Evolutionary conservation across 768 basidiomycete genomes (phyloP).

Genomic region (Roridomyces roridus): DNA sequence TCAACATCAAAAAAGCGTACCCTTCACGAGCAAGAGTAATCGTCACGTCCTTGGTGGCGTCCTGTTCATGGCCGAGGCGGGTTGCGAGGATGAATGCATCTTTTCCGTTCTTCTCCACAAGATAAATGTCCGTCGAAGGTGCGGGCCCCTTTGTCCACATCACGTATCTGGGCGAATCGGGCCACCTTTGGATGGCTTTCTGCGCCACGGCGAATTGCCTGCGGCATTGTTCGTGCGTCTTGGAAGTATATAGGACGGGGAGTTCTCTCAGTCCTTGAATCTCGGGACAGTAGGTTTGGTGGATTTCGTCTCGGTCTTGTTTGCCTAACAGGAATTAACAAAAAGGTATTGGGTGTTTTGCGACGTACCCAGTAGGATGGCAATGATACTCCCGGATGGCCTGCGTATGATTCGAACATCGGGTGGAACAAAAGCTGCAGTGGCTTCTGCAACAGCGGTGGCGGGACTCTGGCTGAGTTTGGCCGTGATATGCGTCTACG

Average conservation of each 20-base stretch:
- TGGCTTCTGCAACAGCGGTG: no score
- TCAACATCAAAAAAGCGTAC: no score
- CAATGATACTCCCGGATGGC: constrained; percentile 2
- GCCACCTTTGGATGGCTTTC: background rate
- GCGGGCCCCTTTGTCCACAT: background rate
- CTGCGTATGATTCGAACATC: constrained; percentile 1
- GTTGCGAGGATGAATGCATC: constrained; percentile 9
- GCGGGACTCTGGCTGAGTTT: no score
- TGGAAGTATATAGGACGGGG: constrained; percentile 1
- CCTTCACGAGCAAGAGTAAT: background rate
- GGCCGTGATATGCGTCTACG: no score
- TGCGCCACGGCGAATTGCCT: background rate
- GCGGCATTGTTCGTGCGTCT: background rate
- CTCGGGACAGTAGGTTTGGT: background rate
- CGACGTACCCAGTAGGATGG: background rate
- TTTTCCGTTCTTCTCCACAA: background rate
- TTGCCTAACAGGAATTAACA: background rate
- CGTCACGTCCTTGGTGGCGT: background rate
- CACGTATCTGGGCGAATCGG: constrained; percentile 4
- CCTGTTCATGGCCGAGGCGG: constrained; percentile 1
- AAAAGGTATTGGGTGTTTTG: background rate
- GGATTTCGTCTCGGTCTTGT: background rate
- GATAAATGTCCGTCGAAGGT: constrained; percentile 1
- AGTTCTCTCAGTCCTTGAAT: background rate
- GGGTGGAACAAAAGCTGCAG: background rate